A percentile compares a stretch with the other conserved stretches of the same genome.
Evolutionary conservation across 352 stramenopile genomes (phyloP).

Genomic region (Peronospora tabacina): DNA sequence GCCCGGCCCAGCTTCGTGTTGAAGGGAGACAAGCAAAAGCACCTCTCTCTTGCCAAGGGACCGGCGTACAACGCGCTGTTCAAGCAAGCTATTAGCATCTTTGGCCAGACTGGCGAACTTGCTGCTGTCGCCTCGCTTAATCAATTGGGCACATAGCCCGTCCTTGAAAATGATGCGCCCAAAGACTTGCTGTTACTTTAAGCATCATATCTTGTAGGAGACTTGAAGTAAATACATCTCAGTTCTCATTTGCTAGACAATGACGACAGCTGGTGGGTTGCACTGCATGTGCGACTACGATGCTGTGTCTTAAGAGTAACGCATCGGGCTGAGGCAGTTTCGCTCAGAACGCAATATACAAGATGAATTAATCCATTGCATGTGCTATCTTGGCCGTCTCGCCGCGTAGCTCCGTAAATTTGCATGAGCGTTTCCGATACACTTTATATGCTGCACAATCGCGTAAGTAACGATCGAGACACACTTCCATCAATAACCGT

Average conservation of each 20-base stretch:
- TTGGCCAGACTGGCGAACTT: neutral
- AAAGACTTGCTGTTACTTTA: neutral
- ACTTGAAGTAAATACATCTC: conserved; percentile 5
- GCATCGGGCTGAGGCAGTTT: neutral
- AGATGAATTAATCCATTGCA: neutral
- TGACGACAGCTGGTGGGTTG: neutral
- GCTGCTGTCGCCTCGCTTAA: neutral
- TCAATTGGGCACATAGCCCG: neutral
- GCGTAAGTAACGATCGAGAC: conserved; percentile 1
- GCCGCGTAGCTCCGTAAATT: neutral
- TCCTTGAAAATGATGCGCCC: neutral
- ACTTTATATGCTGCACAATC: neutral
- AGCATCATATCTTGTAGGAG: neutral
- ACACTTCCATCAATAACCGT: conserved; percentile 1
- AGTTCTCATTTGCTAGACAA: conserved; percentile 5
- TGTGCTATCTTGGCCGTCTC: neutral
- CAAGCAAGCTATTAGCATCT: conserved; percentile 13
- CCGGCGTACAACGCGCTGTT: neutral
- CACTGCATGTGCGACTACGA: neutral
- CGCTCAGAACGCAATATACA: neutral
- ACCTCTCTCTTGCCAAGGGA: no score
- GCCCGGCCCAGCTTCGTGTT: conserved; percentile 8
- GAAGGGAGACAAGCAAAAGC: neutral
- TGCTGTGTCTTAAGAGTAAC: neutral
- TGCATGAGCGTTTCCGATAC: conserved; percentile 1